Conservation (phyloP, 257 asterid species). For the Nicotiana benthamiana region DNA sequence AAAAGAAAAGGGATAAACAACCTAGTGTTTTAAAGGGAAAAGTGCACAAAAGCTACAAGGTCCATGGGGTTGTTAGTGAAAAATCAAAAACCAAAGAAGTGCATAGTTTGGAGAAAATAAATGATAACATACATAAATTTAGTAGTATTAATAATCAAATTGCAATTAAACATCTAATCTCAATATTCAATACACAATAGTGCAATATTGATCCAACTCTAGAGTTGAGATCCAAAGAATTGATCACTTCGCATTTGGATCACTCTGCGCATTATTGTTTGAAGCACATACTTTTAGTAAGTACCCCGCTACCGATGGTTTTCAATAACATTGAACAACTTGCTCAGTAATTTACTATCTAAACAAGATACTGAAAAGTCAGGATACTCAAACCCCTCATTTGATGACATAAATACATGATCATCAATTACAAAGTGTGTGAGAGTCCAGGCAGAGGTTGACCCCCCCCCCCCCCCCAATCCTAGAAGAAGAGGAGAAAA, state of each 20-base stretch:
- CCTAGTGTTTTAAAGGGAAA: not conserved
- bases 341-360: not conserved
- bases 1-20: not conserved
- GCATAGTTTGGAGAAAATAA: not conserved
- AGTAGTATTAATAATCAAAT: not conserved
- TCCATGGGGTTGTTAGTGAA: not conserved
- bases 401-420: not conserved
- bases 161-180: not conserved
- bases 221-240: not conserved
- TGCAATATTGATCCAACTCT: not conserved
- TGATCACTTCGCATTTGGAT: not conserved
- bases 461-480: not conserved
- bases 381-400: conserved; percentile 2
- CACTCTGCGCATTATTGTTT: not conserved
- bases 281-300: not conserved
- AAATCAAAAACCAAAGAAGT: not conserved
- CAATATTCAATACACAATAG: not conserved
- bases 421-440: not conserved
- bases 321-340: not conserved
- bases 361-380: not conserved
- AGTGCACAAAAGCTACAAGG: not conserved
- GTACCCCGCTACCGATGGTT: not conserved
- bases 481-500: not conserved
- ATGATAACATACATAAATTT: not conserved
- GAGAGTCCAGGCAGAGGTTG: not conserved